Base-by-base conservation (phyloP, 768 basidiomycete species). In the Erythrobasidium yunnanense region DNA sequence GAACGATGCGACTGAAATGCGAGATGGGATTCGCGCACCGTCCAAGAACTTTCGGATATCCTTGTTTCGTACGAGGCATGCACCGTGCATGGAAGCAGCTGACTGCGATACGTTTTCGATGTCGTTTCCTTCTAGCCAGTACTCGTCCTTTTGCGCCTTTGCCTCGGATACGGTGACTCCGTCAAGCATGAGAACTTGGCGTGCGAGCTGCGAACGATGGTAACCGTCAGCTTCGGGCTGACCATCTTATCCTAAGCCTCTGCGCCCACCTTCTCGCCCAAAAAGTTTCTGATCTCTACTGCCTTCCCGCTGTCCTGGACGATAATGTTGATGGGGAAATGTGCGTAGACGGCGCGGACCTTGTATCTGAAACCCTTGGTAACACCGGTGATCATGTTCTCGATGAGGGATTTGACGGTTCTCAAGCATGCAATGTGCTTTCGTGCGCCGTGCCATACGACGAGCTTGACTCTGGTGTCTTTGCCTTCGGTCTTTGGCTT, bases 351-450 rank as follows among this genome's bases (percentile, higher is more conserved):
- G 27, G 90, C 83, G 73, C 92, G 89, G 93, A 99, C 96, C 86
- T 97, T 99, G 84, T 99, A 99, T 73, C 85, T 84, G 85, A 97
- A 99, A 69, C 95, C 95, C 84, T 92, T 90, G 55, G 90, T 96
- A 69, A 99, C 95, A 70, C 95, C 95, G 70, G 80, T 90, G 77
- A 97, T 83, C 91, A 99, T 90, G 83, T 99, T 99, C 78, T 83
- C 84, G 74, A 99, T 93, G 74, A 93, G 77, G 72, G 87, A 91
- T 78, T 85, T 86, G 79, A 99, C 89, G 35, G 95, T 99, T 72
- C 92, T 85, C 71, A 99, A 81, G 81, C 92, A 96, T 65, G 95
- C 95, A 74, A 97, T 88, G 76, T 99, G 95, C 81, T 99, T 99
- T 76, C 95, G 85, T 70, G 85, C 87, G 69, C 89, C 95, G 79